phyloP scores from a whole-genome alignment of 441 rosid species.

The Erodium chrysanthum region DNA sequence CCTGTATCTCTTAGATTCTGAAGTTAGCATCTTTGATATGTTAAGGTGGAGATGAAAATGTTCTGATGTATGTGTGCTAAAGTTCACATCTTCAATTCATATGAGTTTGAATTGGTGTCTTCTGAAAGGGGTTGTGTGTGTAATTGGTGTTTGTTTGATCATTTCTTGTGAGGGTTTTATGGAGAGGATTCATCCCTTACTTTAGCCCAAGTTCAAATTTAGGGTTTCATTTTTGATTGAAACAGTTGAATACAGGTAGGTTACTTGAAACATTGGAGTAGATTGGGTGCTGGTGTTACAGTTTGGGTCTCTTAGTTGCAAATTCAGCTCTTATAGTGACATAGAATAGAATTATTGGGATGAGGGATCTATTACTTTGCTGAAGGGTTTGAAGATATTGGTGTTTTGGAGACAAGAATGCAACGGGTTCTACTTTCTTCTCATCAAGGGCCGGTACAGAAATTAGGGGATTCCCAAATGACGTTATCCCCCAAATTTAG shows the following conservation, averaged over 20 bases:
- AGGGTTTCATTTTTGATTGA: constrained; percentile 8
- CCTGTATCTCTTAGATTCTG: constrained; percentile 4
- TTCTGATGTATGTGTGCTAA: background rate
- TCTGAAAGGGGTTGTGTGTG: background rate
- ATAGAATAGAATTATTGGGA: constrained; percentile 8
- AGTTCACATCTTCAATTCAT: constrained; percentile 10
- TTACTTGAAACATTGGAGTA: constrained; percentile 16
- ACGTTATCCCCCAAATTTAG: constrained; percentile 70
- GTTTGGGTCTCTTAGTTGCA: constrained; percentile 11
- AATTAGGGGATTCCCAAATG: constrained; percentile 75
- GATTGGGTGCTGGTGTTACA: constrained; percentile 8
- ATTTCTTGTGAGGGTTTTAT: constrained; percentile 13
- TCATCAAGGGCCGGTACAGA: constrained; percentile 63
- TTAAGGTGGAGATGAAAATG: constrained; percentile 7
- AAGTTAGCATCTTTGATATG: constrained; percentile 14
- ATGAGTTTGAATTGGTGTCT: constrained; percentile 16
- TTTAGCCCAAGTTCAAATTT: constrained; percentile 1
- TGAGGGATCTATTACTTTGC: constrained; percentile 11
- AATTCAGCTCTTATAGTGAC: constrained; percentile 9
- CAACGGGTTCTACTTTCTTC: constrained; percentile 77
- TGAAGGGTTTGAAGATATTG: constrained; percentile 9
- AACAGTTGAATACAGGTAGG: constrained; percentile 8
- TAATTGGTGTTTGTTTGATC: background rate
- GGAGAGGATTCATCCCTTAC: constrained; percentile 12
- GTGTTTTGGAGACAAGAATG: constrained; percentile 32